phyloP scores from a whole-genome alignment of 108 stramenopile genomes.

The Pseudonitzschia pungens region DNA sequence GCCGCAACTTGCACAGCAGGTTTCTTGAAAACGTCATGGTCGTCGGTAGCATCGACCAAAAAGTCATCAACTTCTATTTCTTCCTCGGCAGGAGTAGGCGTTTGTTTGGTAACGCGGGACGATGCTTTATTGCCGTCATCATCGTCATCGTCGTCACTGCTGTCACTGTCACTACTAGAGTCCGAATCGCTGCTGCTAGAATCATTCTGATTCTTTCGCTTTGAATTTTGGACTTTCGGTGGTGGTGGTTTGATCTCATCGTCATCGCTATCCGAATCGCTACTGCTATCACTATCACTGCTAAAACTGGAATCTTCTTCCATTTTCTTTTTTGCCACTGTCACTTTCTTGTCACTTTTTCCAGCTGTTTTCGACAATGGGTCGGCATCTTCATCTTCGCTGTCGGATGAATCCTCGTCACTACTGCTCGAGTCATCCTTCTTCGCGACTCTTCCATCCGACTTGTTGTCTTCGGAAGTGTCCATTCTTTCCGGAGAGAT shows the following conservation, averaged over 20 bases:
- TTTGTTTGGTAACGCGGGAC: background rate
- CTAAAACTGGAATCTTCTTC: conserved; percentile 23
- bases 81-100: background rate
- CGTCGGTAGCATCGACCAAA: conserved; percentile 21
- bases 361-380: background rate
- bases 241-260: conserved; percentile 22
- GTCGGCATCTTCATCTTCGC: conserved; percentile 17
- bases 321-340: background rate
- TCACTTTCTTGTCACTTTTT: background rate
- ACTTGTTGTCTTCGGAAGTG: background rate
- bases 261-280: conserved; percentile 27
- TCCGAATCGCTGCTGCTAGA: conserved; percentile 14
- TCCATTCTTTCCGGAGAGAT: background rate
- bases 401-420: conserved; percentile 14
- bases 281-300: conserved; percentile 22
- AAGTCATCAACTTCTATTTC: conserved; percentile 45
- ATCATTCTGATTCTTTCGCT: conserved; percentile 9
- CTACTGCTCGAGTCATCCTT: conserved; percentile 19
- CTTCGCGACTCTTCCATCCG: background rate
- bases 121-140: conserved; percentile 13
- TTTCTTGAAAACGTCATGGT: conserved; percentile 40
- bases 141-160: conserved; percentile 14
- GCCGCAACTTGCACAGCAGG: conserved; percentile 23
- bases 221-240: background rate
- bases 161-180: conserved; percentile 19